These are phyloP conservation scores for Hypoxylon sp. DNA, from an alignment of 2,329 filamentous ascomycete species.

Conservation along the genomic window DNA sequence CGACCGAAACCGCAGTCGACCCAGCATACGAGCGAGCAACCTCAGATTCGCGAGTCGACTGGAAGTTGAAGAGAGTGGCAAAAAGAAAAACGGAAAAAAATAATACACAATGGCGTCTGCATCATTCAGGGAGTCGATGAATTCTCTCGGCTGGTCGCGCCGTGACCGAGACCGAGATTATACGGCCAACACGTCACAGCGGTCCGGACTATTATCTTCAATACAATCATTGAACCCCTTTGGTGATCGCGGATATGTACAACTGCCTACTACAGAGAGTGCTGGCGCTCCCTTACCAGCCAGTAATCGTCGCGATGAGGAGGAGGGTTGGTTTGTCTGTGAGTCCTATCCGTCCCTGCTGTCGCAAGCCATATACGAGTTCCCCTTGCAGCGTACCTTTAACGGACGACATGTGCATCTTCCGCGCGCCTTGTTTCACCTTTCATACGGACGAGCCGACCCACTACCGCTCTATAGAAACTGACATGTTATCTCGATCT, in stretches of 20 bases:
- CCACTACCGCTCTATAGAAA: constrained; percentile 37
- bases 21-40: constrained; percentile 22
- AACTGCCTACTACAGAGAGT: constrained; percentile 84
- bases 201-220: constrained; percentile 79
- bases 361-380: constrained; percentile 33
- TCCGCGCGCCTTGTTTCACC: constrained; percentile 54
- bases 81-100: background rate
- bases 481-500: constrained; percentile 47
- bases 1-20: constrained; percentile 30
- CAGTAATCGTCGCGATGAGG: constrained; percentile 85
- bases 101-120: constrained; percentile 75
- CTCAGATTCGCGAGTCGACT: constrained; percentile 20
- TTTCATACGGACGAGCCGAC: constrained; percentile 47
- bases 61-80: constrained; percentile 15
- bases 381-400: constrained; percentile 53
- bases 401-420: constrained; percentile 55
- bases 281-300: constrained; percentile 87
- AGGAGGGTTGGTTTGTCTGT: constrained; percentile 95
- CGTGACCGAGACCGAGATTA: constrained; percentile 78
- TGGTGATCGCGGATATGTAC: constrained; percentile 83
- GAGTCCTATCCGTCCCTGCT: constrained; percentile 60
- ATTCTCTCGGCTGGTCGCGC: constrained; percentile 92
- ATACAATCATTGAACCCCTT: constrained; percentile 91
- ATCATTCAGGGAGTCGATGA: constrained; percentile 93
- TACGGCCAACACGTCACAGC: constrained; percentile 75